Evolutionary conservation across 2,329 filamentous ascomycete species (phyloP).

Genomic region (Seiridium unicorne): DNA sequence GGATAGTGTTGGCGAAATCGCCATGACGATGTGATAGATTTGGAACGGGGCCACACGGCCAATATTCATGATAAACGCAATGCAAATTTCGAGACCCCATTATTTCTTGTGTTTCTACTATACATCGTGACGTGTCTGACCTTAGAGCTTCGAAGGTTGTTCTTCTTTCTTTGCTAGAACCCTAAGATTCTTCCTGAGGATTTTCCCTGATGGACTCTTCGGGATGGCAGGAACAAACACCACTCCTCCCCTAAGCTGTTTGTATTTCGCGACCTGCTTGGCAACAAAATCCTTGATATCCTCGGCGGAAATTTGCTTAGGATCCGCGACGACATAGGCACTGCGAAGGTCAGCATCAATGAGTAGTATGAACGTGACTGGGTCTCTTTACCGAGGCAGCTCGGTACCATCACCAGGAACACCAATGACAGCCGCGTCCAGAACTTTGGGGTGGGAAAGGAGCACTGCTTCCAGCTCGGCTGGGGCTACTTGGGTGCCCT

Average conservation of each 20-base stretch:
- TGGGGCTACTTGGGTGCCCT: constrained; percentile 61
- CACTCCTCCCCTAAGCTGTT: constrained; percentile 32
- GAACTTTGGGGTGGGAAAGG: constrained; percentile 26
- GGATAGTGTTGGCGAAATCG: too few relatives aligned
- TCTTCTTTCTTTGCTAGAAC: constrained; percentile 21
- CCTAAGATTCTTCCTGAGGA: constrained; percentile 30
- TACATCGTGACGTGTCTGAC: background rate
- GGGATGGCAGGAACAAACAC: constrained; percentile 32
- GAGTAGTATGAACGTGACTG: constrained; percentile 17
- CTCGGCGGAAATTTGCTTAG: constrained; percentile 17
- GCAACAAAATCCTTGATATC: constrained; percentile 22
- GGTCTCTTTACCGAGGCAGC: constrained; percentile 45
- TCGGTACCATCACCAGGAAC: constrained; percentile 40
- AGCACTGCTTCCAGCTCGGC: constrained; percentile 50
- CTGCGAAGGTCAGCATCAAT: constrained; percentile 11
- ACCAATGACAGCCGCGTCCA: constrained; percentile 55
- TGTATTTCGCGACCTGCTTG: constrained; percentile 27
- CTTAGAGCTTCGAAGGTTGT: constrained; percentile 16
- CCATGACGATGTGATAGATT: too few relatives aligned
- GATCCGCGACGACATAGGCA: constrained; percentile 22
- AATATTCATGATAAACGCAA: too few relatives aligned
- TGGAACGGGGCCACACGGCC: too few relatives aligned
- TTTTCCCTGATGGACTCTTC: constrained; percentile 36
- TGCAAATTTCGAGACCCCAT: too few relatives aligned
- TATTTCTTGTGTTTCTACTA: too few relatives aligned